Conservation (phyloP, 148 eudicot species). For the Rheum nobile region DNA sequence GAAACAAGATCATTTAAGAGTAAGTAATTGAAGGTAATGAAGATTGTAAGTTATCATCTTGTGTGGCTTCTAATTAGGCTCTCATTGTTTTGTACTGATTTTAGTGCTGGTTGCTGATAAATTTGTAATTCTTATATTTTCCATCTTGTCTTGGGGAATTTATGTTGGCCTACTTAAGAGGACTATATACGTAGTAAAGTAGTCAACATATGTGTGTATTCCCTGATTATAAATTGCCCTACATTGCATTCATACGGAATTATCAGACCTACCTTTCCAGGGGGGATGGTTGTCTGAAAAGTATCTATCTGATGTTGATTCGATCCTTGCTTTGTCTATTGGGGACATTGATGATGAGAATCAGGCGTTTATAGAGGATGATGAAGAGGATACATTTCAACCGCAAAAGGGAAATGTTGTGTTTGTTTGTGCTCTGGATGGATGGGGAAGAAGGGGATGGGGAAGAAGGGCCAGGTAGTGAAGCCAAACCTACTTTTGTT, state of each 20-base stretch:
- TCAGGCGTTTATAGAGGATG: too few relatives aligned
- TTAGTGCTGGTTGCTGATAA: background rate
- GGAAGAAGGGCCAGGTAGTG: too few relatives aligned
- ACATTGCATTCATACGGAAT: background rate
- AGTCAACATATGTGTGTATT: background rate
- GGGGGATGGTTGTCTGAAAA: background rate
- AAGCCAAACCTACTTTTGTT: too few relatives aligned
- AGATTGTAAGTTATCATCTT: background rate
- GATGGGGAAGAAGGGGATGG: too few relatives aligned
- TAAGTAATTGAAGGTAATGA: background rate
- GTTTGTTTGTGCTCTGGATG: too few relatives aligned
- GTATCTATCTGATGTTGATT: too few relatives aligned
- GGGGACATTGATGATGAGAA: too few relatives aligned
- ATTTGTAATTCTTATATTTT: background rate
- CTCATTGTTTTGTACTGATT: background rate
- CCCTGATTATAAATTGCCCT: background rate
- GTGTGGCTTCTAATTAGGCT: background rate
- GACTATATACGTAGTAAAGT: background rate
- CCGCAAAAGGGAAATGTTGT: too few relatives aligned
- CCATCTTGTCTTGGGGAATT: background rate
- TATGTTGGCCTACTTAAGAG: background rate
- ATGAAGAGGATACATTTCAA: too few relatives aligned
- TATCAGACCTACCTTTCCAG: background rate
- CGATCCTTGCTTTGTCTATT: too few relatives aligned
- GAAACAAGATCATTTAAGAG: slow-evolving; percentile 76